phyloP scores from a whole-genome alignment of 78 protist genomes.

The Dictyostelium intermedium region DNA sequence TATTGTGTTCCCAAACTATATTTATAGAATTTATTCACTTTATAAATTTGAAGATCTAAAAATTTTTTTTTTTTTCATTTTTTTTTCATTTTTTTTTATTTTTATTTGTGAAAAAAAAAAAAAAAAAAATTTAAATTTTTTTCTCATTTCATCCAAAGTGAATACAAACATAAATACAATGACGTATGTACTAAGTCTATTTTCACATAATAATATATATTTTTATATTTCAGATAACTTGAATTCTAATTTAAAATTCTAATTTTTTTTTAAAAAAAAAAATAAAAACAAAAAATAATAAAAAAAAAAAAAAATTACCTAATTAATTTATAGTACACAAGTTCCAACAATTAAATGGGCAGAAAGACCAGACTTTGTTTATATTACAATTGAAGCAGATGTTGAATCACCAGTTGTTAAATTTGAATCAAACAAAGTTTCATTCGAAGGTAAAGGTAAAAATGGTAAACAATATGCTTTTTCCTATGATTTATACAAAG shows the following conservation, averaged over 20 bases:
- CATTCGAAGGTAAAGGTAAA: constrained; percentile 8
- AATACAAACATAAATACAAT: neutral
- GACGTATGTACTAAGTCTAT: neutral
- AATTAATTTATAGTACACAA: neutral
- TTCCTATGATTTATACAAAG: constrained; percentile 11
- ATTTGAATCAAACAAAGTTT: constrained; percentile 5
- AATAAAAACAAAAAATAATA: neutral
- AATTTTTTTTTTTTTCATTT: no score
- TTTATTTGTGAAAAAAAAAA: neutral
- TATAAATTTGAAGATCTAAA: no score
- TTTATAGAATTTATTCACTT: neutral
- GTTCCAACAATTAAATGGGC: constrained; percentile 52
- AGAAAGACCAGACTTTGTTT: constrained; percentile 34
- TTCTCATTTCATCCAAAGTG: neutral
- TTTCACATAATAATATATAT: neutral
- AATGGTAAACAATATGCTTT: neutral
- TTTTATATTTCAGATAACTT: no score
- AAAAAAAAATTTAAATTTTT: neutral
- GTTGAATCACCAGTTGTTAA: neutral
- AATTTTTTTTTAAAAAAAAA: neutral
- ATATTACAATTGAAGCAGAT: constrained; percentile 10
- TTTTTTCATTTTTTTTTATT: neutral
- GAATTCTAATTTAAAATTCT: no score
- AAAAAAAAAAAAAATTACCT: neutral
- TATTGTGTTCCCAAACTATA: neutral